Percentiles rank a stretch among this genome's conserved stretches.
phyloP scores from a whole-genome alignment of 305 asterid genomes.

The Fraxinus nigra region DNA sequence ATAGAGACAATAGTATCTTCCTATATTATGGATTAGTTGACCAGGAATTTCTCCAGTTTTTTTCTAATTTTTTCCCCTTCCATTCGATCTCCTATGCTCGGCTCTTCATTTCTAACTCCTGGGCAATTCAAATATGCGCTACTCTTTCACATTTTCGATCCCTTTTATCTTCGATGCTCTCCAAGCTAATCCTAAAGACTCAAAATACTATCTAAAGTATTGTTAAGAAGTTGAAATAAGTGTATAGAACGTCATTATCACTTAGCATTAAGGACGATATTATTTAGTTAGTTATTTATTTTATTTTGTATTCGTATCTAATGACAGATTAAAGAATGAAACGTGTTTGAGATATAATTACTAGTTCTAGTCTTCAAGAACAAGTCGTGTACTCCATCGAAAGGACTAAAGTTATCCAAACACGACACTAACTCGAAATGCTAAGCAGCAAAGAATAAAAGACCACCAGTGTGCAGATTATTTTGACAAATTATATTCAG shows the following conservation, averaged over 20 bases:
- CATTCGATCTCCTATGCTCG: not conserved
- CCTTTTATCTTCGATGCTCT: not conserved
- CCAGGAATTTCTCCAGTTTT: not conserved
- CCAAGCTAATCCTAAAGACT: not conserved
- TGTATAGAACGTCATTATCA: not conserved
- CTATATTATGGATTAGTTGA: not conserved
- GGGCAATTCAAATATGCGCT: not conserved
- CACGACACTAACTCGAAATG: not conserved
- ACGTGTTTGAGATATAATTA: not conserved
- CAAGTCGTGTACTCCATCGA: not conserved
- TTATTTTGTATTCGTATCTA: not conserved
- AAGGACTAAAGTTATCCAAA: not conserved
- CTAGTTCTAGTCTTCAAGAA: not conserved
- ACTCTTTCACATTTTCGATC: not conserved
- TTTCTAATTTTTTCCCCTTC: not conserved
- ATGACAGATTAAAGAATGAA: not conserved
- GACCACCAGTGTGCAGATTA: not conserved
- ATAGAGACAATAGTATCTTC: too few relatives aligned
- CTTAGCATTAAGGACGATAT: not conserved
- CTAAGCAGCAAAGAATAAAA: not conserved
- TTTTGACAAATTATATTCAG: not conserved
- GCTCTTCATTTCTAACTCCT: not conserved
- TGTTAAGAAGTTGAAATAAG: not conserved
- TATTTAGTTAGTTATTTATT: too few relatives aligned
- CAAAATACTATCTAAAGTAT: too few relatives aligned